Evolutionary conservation across 1,284 basidiomycete species (phyloP).

Genomic region (Sanghuangporus baumii): DNA sequence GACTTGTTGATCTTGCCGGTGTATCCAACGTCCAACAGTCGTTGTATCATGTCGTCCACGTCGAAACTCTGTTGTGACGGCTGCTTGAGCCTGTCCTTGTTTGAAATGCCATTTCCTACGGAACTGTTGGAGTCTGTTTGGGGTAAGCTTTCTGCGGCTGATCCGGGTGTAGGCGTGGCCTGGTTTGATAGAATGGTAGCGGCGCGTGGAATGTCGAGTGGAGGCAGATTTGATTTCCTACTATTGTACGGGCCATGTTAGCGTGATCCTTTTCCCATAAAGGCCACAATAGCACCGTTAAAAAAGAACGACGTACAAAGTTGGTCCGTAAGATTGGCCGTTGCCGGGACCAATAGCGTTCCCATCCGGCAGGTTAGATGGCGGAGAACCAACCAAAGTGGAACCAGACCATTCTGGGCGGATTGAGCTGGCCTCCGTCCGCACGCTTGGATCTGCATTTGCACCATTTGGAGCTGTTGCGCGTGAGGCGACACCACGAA

Average conservation of each 20-base stretch:
- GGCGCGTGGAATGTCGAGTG: conserved; percentile 73
- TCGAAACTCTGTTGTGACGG: conserved; percentile 53
- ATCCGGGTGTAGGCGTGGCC: conserved; percentile 33
- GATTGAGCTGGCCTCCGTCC: background rate
- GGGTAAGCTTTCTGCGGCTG: conserved; percentile 37
- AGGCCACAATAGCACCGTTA: conserved; percentile 37
- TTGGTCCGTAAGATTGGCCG: conserved; percentile 28
- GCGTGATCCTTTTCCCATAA: background rate
- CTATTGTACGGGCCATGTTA: conserved; percentile 22
- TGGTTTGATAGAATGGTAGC: conserved; percentile 68
- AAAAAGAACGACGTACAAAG: conserved; percentile 22
- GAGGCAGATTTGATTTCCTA: conserved; percentile 36
- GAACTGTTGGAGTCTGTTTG: conserved; percentile 29
- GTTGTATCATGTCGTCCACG: conserved; percentile 98
- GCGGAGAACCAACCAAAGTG: background rate
- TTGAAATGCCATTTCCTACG: conserved; percentile 35
- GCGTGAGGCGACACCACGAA: conserved; percentile 41
- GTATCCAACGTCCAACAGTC: conserved; percentile 95
- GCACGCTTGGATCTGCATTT: conserved; percentile 21
- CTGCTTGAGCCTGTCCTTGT: conserved; percentile 50
- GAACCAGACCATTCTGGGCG: conserved; percentile 19
- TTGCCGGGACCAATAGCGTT: conserved; percentile 20
- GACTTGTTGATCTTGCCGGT: conserved; percentile 97
- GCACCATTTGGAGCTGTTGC: conserved; percentile 30
- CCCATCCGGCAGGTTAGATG: conserved; percentile 20